Conservation (phyloP, 176 grass and related monocot genomes). For the Tillandsia leiboldiana region DNA sequence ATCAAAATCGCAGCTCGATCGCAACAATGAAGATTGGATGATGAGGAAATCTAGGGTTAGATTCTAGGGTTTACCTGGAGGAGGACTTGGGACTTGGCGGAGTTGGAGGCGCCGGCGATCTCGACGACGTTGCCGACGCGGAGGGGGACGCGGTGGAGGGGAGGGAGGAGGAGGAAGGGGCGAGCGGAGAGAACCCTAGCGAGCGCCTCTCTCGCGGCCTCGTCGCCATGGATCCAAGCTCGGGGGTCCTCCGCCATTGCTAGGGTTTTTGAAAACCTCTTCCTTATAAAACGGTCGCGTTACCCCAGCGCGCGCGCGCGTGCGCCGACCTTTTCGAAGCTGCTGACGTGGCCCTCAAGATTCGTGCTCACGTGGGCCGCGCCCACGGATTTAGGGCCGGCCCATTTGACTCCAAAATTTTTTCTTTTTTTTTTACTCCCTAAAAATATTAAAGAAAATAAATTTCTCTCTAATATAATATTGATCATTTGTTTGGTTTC, state of each 20-base stretch:
- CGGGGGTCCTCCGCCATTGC: slow-evolving; percentile 27
- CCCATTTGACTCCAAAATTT: no score
- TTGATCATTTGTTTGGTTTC: no score
- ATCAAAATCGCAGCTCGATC: background rate
- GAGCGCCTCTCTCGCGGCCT: slow-evolving; percentile 56
- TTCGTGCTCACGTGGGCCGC: no score
- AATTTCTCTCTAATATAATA: no score
- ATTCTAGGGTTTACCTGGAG: slow-evolving; percentile 37
- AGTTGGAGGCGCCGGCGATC: slow-evolving; percentile 75
- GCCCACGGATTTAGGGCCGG: no score
- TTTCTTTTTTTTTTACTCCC: no score
- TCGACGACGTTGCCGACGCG: slow-evolving; percentile 76
- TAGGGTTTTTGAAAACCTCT: slow-evolving; percentile 30
- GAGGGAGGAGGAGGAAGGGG: slow-evolving; percentile 51
- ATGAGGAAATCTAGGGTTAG: background rate
- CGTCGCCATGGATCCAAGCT: slow-evolving; percentile 51
- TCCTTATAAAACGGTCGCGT: background rate
- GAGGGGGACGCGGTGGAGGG: slow-evolving; percentile 78
- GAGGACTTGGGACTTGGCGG: slow-evolving; percentile 79
- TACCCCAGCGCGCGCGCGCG: background rate
- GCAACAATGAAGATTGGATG: background rate
- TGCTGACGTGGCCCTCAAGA: no score
- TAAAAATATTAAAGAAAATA: no score
- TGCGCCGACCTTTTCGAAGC: no score
- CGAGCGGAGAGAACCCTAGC: slow-evolving; percentile 47